These are phyloP conservation scores for Dictyostelium firmibasis DNA, from an alignment of 78 protist genomes.

Conservation along the genomic window DNA sequence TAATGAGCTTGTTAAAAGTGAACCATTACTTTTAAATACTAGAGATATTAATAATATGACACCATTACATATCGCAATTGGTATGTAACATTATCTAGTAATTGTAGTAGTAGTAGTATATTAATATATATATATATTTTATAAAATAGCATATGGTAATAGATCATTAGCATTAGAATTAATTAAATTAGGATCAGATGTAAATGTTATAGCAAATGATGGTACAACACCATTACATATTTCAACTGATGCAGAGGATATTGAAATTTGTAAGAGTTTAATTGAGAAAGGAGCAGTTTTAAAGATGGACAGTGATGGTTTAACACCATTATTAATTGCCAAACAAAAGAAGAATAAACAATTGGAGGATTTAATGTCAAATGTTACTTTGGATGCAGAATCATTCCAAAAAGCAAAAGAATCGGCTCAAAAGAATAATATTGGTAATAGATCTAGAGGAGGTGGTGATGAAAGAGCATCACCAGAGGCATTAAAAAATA, in stretches of 20 bases:
- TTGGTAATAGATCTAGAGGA: not conserved
- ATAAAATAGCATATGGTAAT: slow-evolving; percentile 45
- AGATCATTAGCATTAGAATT: slow-evolving; percentile 26
- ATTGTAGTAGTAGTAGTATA: too few relatives aligned
- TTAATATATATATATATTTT: not conserved
- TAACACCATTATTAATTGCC: slow-evolving; percentile 46
- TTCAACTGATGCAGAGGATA: slow-evolving; percentile 13
- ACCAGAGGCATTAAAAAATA: slow-evolving; percentile 38
- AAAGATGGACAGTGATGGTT: slow-evolving; percentile 45
- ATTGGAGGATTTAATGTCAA: slow-evolving; percentile 29
- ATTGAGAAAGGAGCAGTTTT: slow-evolving; percentile 46
- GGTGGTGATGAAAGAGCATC: slow-evolving; percentile 8
- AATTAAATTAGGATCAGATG: slow-evolving; percentile 64
- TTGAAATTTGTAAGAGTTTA: slow-evolving; percentile 25
- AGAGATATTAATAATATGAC: slow-evolving; percentile 58
- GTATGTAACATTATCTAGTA: not conserved
- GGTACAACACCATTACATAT: slow-evolving; percentile 68
- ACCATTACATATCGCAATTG: slow-evolving; percentile 63
- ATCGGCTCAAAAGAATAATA: not conserved
- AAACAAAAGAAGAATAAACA: slow-evolving; percentile 37
- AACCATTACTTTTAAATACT: slow-evolving; percentile 26
- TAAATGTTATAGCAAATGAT: slow-evolving; percentile 41
- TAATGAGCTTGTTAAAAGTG: not conserved
- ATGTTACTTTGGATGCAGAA: slow-evolving; percentile 20
- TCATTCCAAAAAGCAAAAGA: slow-evolving; percentile 8